Evolutionary conservation across 352 stramenopile genomes (phyloP), one percentile per base, ranked within the genome.

Genomic region (Globisporangium solare): DNA sequence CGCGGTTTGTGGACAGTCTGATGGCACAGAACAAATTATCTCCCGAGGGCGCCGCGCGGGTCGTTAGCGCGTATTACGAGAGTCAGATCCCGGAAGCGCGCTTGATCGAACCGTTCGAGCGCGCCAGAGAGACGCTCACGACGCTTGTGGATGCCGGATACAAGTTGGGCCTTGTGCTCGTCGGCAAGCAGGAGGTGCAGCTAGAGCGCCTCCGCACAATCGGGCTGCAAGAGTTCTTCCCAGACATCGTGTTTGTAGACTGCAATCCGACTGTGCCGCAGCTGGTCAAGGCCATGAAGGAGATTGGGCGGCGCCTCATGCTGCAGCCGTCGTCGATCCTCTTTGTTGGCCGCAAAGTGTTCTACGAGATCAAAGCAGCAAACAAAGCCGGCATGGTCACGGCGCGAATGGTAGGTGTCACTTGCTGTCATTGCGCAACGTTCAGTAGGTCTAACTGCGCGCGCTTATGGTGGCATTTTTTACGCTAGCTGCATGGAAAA

Each of bases 351-450:
- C 77, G 83, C 48, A 92, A 92, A 56, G 79, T 86, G 12, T 94
- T 94, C 55, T 92, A 89, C 51, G 84, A 94, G 61, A 89, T 94
- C 65, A 94, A 92, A 43, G 84, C 80, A 3, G 84, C 82, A 2
- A 94, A 94, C 54, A 76, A 80, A 56, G 70, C 88, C 5, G 84
- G 82, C 1, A 75, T 94, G 58, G 69, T 91, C 20, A 94, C 84
- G 10, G 74, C 87, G 37, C 79, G 80, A 13, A 83, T 91, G 83
- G 83, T 93, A 42, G 24, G 66, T 35, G 27, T 6, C 27, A 35
- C 27, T 10, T 35, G 27, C 2, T 35, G 27, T 35, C 39, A 15
- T 15, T 43, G 13, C 12, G 17, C 39, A n/a, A 43, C 17, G 39
- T n/a, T 43, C 18, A 18, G 7, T 43, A 13, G 12, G 39, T 43